Evolutionary conservation across 2,329 filamentous ascomycete genomes (phyloP).

Genomic region (Zymoseptoria crescenta): DNA sequence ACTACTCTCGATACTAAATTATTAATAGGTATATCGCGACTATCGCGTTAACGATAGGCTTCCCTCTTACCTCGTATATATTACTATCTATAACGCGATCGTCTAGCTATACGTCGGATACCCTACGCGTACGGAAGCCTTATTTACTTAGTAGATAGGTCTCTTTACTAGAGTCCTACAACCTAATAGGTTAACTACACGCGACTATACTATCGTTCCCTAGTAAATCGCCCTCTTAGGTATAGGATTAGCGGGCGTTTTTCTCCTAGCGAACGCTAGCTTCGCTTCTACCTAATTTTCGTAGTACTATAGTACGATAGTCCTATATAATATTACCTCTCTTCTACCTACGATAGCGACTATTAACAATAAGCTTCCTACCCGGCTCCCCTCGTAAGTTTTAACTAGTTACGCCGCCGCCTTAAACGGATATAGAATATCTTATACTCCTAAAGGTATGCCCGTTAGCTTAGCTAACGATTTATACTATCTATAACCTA

Average conservation of each 20-base stretch:
- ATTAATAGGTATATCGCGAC: neutral
- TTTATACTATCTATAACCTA: no score
- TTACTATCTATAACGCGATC: neutral
- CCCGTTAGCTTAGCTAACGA: no score
- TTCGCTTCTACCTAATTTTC: neutral
- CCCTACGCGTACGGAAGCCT: neutral
- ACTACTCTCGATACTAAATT: neutral
- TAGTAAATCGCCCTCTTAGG: neutral
- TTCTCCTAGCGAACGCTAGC: neutral
- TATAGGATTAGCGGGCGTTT: neutral
- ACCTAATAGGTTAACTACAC: neutral
- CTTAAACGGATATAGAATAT: no score
- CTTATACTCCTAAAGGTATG: no score
- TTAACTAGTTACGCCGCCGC: no score
- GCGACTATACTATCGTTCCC: neutral
- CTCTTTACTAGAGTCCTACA: neutral
- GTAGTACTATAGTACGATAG: neutral
- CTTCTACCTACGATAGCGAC: neutral
- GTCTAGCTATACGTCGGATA: neutral
- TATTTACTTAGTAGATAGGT: neutral
- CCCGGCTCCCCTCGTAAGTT: no score
- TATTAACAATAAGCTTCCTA: no score
- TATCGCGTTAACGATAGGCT: neutral
- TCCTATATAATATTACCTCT: neutral
- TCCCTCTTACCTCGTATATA: neutral